Percentiles rank a stretch among this genome's conserved stretches.
phyloP scores from a whole-genome alignment of 2,329 filamentous ascomycete genomes.

The Hypoxylon sp. region DNA sequence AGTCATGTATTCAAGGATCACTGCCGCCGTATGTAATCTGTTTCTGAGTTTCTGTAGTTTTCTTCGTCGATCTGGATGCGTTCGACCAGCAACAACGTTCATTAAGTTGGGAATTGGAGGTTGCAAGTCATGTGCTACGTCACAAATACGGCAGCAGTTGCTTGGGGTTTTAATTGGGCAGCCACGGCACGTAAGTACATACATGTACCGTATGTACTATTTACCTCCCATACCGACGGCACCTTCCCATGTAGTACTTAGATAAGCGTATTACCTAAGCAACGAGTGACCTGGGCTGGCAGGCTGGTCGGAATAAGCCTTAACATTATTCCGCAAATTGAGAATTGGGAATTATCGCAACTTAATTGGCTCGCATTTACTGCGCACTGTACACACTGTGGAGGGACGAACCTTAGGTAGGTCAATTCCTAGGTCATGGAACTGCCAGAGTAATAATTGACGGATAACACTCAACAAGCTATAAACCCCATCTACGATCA shows the following conservation, averaged over 20 bases:
- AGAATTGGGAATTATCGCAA: conserved; percentile 37
- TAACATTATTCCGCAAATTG: conserved; percentile 40
- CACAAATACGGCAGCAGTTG: conserved; percentile 24
- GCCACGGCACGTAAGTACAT: background rate
- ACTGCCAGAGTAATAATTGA: conserved; percentile 27
- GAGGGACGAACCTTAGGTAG: conserved; percentile 13
- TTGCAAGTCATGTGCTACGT: conserved; percentile 42
- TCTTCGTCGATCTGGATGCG: conserved; percentile 28
- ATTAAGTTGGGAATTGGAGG: conserved; percentile 24
- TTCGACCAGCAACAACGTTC: conserved; percentile 34
- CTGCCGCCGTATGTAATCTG: conserved; percentile 21
- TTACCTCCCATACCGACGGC: background rate
- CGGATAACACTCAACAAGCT: conserved; percentile 43
- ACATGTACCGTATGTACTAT: background rate
- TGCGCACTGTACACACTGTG: conserved; percentile 31
- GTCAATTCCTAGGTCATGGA: conserved; percentile 25
- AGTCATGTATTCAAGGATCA: conserved; percentile 3
- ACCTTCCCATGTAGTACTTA: too few species aligned
- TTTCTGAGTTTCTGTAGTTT: conserved; percentile 18
- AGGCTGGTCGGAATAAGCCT: conserved; percentile 24
- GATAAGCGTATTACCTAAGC: conserved; percentile 10
- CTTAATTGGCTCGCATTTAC: conserved; percentile 30
- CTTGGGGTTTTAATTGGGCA: conserved; percentile 15
- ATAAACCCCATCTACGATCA: conserved; percentile 51
- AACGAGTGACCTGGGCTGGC: background rate